These are phyloP conservation scores for Flammula alnicola DNA, from an alignment of 1,284 basidiomycete genomes.

Conservation along the genomic window DNA sequence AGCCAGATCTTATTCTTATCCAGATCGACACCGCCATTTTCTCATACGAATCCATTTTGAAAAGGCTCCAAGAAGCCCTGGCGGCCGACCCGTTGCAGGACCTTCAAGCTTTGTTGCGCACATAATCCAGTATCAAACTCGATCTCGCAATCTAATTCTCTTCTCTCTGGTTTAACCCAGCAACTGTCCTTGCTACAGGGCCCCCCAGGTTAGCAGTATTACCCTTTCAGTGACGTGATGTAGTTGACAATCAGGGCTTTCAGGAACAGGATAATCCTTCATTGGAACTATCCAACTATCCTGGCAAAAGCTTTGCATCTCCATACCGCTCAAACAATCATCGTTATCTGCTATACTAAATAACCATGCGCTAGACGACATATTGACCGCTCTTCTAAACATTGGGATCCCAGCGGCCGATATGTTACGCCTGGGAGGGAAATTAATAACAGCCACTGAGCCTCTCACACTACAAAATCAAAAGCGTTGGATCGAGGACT, in stretches of 20 bases:
- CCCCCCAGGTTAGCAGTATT: constrained; percentile 56
- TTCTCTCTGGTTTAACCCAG: constrained; percentile 57
- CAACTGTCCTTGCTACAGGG: constrained; percentile 65
- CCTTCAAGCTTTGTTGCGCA: constrained; percentile 43
- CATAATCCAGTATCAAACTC: constrained; percentile 45
- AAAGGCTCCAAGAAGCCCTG: constrained; percentile 49
- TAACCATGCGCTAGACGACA: constrained; percentile 71
- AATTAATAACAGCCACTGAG: constrained; percentile 50
- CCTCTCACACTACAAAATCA: constrained; percentile 46
- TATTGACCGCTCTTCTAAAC: constrained; percentile 60
- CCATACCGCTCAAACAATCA: constrained; percentile 47
- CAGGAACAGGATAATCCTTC: constrained; percentile 73
- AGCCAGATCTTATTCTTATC: constrained; percentile 49
- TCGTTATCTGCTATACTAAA: constrained; percentile 72
- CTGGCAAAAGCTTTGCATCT: constrained; percentile 61
- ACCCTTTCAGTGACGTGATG: background rate
- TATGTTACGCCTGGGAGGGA: constrained; percentile 61
- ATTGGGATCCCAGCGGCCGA: constrained; percentile 53
- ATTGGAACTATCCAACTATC: constrained; percentile 62
- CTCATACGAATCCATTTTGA: constrained; percentile 62
- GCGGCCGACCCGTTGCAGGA: constrained; percentile 40
- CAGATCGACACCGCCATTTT: constrained; percentile 65
- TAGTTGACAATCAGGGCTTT: background rate
- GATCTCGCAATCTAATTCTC: constrained; percentile 57
- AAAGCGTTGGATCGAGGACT: constrained; percentile 15